A percentile compares a stretch with the other conserved stretches of the same genome.
These are phyloP conservation scores for Solanum chmielewskii DNA, from an alignment of 257 asterid genomes.

Conservation along the genomic window DNA sequence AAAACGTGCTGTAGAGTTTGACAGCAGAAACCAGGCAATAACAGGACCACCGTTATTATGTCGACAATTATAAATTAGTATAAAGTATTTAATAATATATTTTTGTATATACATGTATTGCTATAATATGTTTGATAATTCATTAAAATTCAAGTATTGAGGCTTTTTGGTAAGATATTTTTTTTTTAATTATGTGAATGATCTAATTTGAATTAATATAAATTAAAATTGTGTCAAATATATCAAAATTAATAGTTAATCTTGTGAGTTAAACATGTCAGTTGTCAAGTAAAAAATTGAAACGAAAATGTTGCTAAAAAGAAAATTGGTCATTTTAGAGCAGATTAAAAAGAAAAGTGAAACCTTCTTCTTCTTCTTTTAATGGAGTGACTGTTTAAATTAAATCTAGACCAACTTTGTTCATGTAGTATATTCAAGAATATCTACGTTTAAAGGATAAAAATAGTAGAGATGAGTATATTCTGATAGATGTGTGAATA, in stretches of 20 bases:
- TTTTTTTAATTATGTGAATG: too few species aligned
- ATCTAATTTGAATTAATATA: too few species aligned
- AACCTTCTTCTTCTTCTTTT: too few species aligned
- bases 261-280: background rate
- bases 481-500: background rate
- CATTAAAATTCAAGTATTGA: background rate
- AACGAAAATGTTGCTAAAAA: too few species aligned
- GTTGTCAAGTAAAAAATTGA: too few species aligned
- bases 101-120: too few species aligned
- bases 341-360: too few species aligned
- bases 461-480: background rate
- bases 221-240: too few species aligned
- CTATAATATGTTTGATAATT: background rate
- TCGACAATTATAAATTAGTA: background rate
- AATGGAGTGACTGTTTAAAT: background rate
- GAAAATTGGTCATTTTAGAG: too few species aligned
- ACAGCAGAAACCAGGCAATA: background rate
- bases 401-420: background rate
- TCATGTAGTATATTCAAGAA: background rate
- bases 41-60: background rate
- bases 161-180: background rate
- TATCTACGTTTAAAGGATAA: background rate
- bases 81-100: too few species aligned
- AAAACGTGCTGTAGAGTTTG: background rate
- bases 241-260: too few species aligned